A percentile compares a stretch with the other conserved stretches of the same genome.
Conservation (phyloP, 1,284 basidiomycete genomes). For the Sporisorium reilianum region DNA sequence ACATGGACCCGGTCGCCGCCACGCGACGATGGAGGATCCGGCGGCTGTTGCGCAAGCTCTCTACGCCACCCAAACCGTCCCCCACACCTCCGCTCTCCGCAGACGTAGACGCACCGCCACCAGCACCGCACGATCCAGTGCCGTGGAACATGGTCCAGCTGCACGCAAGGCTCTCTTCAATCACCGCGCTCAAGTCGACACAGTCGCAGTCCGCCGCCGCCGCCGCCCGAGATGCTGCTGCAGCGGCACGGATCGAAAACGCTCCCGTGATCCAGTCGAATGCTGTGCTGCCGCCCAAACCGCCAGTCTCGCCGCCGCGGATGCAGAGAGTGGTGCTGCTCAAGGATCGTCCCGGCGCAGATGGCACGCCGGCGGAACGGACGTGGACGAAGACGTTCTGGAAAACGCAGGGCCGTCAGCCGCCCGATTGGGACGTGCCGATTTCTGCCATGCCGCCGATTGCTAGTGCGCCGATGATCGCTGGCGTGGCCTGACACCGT, state of each 20-base stretch:
- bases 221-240: neutral
- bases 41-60: conserved; percentile 14
- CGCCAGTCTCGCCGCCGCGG: neutral
- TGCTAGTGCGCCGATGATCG: too few relatives aligned
- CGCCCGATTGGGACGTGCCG: conserved; percentile 10
- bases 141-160: conserved; percentile 8
- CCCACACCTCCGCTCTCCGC: neutral
- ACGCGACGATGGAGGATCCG: conserved; percentile 16
- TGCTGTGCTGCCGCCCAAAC: neutral
- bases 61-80: neutral
- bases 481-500: too few relatives aligned
- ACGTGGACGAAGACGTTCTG: conserved; percentile 4
- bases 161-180: conserved; percentile 10
- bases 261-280: conserved; percentile 13
- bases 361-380: neutral
- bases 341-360: neutral
- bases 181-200: conserved; percentile 1
- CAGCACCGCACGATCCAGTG: neutral
- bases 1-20: conserved; percentile 9
- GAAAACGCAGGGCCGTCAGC: neutral
- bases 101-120: neutral
- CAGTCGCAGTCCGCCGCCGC: neutral
- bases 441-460: conserved; percentile 20
- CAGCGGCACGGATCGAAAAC: conserved; percentile 11
- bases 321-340: neutral